phyloP scores from a whole-genome alignment of 225 moss, liverwort and hornwort genomes.

The Physcomitrium patens region DNA sequence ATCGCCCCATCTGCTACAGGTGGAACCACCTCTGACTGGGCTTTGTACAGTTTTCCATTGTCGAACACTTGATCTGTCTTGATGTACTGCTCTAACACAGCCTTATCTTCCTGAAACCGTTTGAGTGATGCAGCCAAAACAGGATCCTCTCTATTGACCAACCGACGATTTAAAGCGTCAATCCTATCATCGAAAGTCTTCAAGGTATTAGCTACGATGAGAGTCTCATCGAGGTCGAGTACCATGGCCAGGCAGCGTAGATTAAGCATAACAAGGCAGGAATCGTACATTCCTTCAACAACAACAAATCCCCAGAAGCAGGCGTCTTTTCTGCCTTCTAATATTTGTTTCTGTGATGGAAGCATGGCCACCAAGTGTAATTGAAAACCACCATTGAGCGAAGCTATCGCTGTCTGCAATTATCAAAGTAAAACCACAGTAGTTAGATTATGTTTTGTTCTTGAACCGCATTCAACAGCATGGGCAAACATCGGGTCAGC shows the following conservation, averaged over 20 bases:
- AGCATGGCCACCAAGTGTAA: conserved; percentile 94
- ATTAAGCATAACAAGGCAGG: conserved; percentile 75
- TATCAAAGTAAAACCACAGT: conserved; percentile 17
- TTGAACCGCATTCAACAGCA: conserved; percentile 1
- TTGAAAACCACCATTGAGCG: conserved; percentile 79
- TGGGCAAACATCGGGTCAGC: too few relatives aligned
- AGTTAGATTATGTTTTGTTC: conserved; percentile 27
- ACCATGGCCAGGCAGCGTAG: conserved; percentile 77
- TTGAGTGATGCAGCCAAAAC: conserved; percentile 69
- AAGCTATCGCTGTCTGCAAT: conserved; percentile 85
- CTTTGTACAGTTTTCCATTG: conserved; percentile 83
- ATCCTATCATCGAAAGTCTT: conserved; percentile 75
- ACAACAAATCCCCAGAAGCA: conserved; percentile 69
- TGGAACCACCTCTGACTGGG: conserved; percentile 88
- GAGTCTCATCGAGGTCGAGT: conserved; percentile 77
- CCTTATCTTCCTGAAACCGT: conserved; percentile 95
- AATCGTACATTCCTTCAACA: conserved; percentile 61
- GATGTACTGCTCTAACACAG: conserved; percentile 89
- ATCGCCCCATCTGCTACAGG: conserved; percentile 87
- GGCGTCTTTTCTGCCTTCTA: conserved; percentile 36
- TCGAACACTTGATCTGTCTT: conserved; percentile 95
- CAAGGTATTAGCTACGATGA: conserved; percentile 75
- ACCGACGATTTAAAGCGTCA: conserved; percentile 70
- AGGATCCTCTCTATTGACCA: conserved; percentile 73
- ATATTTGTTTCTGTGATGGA: conserved; percentile 43